These are phyloP conservation scores for Adenanthera pavonina DNA, from an alignment of 306 rosid species.

Conservation along the genomic window DNA sequence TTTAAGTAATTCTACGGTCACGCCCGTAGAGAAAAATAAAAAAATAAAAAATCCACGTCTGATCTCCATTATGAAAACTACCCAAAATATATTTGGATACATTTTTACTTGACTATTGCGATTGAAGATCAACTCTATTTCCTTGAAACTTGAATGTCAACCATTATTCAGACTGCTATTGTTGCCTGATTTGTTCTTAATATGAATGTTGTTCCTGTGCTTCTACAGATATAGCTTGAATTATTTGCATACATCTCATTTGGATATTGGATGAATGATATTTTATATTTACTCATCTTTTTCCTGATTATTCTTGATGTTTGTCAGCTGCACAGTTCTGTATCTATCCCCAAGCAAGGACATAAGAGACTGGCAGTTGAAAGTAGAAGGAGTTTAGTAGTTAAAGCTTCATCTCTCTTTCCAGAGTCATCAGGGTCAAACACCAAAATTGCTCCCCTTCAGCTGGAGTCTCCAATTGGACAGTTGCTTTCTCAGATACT, in stretches of 20 bases:
- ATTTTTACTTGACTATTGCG: conserved; percentile 13
- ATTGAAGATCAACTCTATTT: conserved; percentile 1
- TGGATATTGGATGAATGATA: neutral
- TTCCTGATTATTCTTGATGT: conserved; percentile 28
- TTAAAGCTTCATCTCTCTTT: conserved; percentile 53
- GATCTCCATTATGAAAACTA: conserved; percentile 15
- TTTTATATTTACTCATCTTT: neutral
- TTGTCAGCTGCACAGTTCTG: conserved; percentile 52
- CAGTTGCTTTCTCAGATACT: conserved; percentile 86
- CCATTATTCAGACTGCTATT: neutral
- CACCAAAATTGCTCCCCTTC: conserved; percentile 79
- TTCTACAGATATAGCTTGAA: conserved; percentile 1
- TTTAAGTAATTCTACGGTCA: conserved; percentile 6
- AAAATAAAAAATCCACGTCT: neutral
- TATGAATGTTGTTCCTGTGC: neutral
- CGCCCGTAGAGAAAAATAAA: neutral
- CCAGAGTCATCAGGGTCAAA: conserved; percentile 56
- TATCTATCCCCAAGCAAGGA: conserved; percentile 52
- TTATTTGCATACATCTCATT: neutral
- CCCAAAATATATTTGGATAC: neutral
- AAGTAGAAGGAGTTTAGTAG: conserved; percentile 56
- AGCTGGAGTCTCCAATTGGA: conserved; percentile 89
- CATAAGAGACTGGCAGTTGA: conserved; percentile 45
- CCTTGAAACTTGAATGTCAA: neutral
- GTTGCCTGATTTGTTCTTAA: neutral